Conservation (phyloP, 2,329 filamentous ascomycete species). For the Albophoma yamanashiensis region DNA sequence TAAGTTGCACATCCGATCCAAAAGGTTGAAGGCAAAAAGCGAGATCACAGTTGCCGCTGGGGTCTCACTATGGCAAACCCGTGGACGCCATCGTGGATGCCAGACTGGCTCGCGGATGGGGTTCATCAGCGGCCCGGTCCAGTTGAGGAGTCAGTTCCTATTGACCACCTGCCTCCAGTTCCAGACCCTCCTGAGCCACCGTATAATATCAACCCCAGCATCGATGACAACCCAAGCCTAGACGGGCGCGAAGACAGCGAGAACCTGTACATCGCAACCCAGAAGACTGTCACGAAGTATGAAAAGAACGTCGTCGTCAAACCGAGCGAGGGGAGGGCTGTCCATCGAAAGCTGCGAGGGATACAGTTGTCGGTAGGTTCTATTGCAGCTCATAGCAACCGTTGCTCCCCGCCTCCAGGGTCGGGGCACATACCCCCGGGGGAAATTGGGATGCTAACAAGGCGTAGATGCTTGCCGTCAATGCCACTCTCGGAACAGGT, state of each 20-base stretch:
- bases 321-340: slow-evolving; percentile 9
- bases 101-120: background rate
- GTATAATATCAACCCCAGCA: too few relatives aligned
- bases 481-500: slow-evolving; percentile 14
- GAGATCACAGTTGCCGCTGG: too few relatives aligned
- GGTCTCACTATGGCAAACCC: background rate
- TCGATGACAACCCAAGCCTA: too few relatives aligned
- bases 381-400: too few relatives aligned
- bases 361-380: slow-evolving; percentile 14
- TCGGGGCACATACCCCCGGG: too few relatives aligned
- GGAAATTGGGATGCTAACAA: too few relatives aligned
- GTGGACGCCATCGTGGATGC: background rate
- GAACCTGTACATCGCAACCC: background rate
- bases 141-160: too few relatives aligned
- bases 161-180: too few relatives aligned
- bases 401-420: too few relatives aligned
- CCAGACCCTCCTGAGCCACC: too few relatives aligned
- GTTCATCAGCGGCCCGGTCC: background rate
- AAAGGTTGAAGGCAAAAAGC: too few relatives aligned
- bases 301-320: slow-evolving; percentile 7
- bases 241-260: background rate
- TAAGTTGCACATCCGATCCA: too few relatives aligned
- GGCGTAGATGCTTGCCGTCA: slow-evolving; percentile 16
- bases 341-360: slow-evolving; percentile 13
- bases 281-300: background rate